phyloP scores from a whole-genome alignment of 495 filamentous ascomycete species.

The Talaromyces thailandensis region DNA sequence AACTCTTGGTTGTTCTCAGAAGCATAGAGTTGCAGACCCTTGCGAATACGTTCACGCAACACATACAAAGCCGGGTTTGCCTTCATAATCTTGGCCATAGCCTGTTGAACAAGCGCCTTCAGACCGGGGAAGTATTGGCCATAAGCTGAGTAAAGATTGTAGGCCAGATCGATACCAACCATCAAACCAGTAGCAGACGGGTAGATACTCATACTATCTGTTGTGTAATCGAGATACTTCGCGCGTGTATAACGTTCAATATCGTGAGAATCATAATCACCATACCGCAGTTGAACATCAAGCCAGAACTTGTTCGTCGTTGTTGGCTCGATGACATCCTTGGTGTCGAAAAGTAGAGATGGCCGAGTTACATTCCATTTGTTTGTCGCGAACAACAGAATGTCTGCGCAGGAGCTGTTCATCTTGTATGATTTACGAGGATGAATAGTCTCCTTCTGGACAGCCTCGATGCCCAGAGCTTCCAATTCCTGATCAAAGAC shows the following conservation, averaged over 20 bases:
- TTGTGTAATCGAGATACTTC: slow-evolving; percentile 98
- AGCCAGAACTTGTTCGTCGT: slow-evolving; percentile 99
- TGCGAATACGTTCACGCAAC: slow-evolving; percentile 92
- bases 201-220: slow-evolving; percentile 98
- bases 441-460: slow-evolving; percentile 99
- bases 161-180: slow-evolving; percentile 96
- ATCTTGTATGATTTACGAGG: slow-evolving; percentile 99
- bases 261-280: slow-evolving; percentile 98
- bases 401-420: slow-evolving; percentile 99
- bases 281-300: slow-evolving; percentile 95
- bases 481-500: slow-evolving; percentile 99
- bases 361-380: slow-evolving; percentile 98
- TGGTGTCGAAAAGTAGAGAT: slow-evolving; percentile 89
- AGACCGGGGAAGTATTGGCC: slow-evolving; percentile 98
- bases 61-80: slow-evolving; percentile 97
- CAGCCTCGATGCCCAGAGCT: slow-evolving; percentile 92
- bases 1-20: slow-evolving; percentile 99
- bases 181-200: slow-evolving; percentile 96
- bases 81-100: slow-evolving; percentile 99
- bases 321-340: slow-evolving; percentile 89
- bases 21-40: slow-evolving; percentile 96
- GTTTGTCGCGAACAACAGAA: slow-evolving; percentile 93
- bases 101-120: slow-evolving; percentile 93
- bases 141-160: slow-evolving; percentile 96
- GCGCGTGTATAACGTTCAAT: slow-evolving; percentile 96